A percentile compares a stretch with the other conserved stretches of the same genome.
Conservation (phyloP, 192 early-diverging fungal genomes). For the Backusella sp. region DNA sequence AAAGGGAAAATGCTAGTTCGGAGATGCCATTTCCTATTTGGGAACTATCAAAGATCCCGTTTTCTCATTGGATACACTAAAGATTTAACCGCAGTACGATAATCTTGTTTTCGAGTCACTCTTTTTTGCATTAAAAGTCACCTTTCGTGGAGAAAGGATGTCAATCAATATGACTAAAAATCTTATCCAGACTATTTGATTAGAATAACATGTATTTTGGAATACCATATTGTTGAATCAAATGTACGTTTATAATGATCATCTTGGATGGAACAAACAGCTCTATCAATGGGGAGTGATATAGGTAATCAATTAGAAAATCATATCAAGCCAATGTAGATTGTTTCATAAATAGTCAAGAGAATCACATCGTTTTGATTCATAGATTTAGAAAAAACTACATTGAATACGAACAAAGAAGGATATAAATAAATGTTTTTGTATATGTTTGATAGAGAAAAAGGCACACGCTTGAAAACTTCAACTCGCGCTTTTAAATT, state of each 20-base stretch:
- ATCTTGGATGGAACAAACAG: too few relatives aligned
- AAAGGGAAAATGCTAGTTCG: background rate
- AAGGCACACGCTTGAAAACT: background rate
- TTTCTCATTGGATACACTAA: constrained; percentile 2
- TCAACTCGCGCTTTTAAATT: background rate
- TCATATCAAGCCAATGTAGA: too few relatives aligned
- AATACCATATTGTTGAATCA: too few relatives aligned
- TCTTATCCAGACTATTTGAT: background rate
- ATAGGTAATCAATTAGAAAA: too few relatives aligned
- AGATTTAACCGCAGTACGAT: background rate
- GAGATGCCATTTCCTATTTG: constrained; percentile 12
- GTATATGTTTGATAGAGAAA: background rate
- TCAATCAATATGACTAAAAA: background rate
- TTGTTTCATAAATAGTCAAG: too few relatives aligned
- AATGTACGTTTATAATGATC: too few relatives aligned
- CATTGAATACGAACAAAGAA: background rate
- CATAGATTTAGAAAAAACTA: background rate
- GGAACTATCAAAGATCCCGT: constrained; percentile 12
- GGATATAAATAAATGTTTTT: background rate
- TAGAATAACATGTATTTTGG: background rate
- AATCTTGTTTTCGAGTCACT: background rate
- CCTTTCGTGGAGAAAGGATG: background rate
- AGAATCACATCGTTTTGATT: background rate
- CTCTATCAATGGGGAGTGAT: too few relatives aligned
- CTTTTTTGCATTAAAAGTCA: constrained; percentile 6